These are phyloP conservation scores for Aspergillus asperescens DNA, from an alignment of 495 filamentous ascomycete genomes.

Conservation along the genomic window DNA sequence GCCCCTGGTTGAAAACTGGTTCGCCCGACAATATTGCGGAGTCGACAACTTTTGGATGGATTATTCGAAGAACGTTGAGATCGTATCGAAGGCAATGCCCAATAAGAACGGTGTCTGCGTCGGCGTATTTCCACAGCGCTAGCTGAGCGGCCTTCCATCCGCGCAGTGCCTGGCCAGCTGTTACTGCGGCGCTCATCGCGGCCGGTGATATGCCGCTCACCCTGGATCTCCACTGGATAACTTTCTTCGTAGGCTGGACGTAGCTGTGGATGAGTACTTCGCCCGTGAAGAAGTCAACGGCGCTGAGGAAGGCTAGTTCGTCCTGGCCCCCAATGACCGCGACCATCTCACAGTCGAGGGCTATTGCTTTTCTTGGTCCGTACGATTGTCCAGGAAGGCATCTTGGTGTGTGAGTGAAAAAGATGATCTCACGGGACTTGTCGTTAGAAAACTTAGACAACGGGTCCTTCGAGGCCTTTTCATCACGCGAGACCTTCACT, in stretches of 20 bases:
- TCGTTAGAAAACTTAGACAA: not conserved
- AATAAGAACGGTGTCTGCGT: slow-evolving; percentile 41
- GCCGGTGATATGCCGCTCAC: slow-evolving; percentile 33
- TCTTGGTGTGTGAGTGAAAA: not conserved
- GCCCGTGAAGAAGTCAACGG: slow-evolving; percentile 46
- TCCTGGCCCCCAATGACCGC: slow-evolving; percentile 2
- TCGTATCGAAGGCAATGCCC: slow-evolving; percentile 43
- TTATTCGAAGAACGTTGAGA: slow-evolving; percentile 39
- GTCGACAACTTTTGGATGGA: slow-evolving; percentile 41
- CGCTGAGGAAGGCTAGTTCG: slow-evolving; percentile 27
- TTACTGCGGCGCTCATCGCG: slow-evolving; percentile 28
- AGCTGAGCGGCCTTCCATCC: slow-evolving; percentile 38
- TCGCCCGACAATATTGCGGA: slow-evolving; percentile 25
- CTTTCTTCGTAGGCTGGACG: slow-evolving; percentile 28
- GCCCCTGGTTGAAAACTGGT: slow-evolving; percentile 15
- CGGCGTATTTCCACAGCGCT: slow-evolving; percentile 34
- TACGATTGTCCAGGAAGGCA: not conserved
- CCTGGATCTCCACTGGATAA: slow-evolving; percentile 33
- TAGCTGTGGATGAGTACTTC: slow-evolving; percentile 41
- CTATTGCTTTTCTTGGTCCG: slow-evolving; percentile 19
- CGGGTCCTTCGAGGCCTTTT: too few species aligned
- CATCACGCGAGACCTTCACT: too few species aligned
- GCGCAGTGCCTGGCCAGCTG: slow-evolving; percentile 27
- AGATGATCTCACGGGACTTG: not conserved
- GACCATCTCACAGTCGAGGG: slow-evolving; percentile 36